These are phyloP conservation scores for Nicotiana paniculata DNA, from an alignment of 257 asterid genomes.

Conservation along the genomic window DNA sequence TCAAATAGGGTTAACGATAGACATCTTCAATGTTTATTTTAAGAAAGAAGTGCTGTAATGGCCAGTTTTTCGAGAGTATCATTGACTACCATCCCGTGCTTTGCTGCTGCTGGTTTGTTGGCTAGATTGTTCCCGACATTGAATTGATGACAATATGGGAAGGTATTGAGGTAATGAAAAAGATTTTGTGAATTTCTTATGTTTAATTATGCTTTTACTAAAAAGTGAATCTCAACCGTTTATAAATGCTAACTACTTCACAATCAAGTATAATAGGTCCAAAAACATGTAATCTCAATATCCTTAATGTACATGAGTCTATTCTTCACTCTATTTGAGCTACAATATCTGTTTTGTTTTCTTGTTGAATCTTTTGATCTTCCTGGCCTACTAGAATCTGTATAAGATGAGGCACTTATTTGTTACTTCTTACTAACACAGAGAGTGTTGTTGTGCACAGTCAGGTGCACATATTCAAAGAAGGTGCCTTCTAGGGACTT, in stretches of 20 bases:
- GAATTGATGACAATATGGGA: neutral
- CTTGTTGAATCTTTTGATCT: conserved; percentile 6
- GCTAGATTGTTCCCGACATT: neutral
- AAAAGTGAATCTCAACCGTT: neutral
- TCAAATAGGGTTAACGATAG: conserved; percentile 27
- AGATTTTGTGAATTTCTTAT: neutral
- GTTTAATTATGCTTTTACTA: neutral
- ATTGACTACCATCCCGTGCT: neutral
- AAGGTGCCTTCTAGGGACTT: neutral
- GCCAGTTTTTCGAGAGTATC: neutral
- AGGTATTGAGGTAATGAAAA: conserved; percentile 5
- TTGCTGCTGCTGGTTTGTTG: conserved; percentile 5
- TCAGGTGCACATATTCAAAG: neutral
- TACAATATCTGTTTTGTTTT: neutral
- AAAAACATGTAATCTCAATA: neutral
- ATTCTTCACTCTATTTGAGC: neutral
- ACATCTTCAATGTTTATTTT: neutral
- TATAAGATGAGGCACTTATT: conserved; percentile 1
- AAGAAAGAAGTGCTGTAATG: neutral
- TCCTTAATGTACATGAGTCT: neutral
- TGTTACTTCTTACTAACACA: neutral
- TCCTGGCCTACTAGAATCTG: neutral
- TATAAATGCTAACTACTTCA: neutral
- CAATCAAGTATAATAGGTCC: conserved; percentile 3
- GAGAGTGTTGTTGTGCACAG: neutral